Conservation (phyloP, 441 rosid genomes). For the Corymbia citriodora region DNA sequence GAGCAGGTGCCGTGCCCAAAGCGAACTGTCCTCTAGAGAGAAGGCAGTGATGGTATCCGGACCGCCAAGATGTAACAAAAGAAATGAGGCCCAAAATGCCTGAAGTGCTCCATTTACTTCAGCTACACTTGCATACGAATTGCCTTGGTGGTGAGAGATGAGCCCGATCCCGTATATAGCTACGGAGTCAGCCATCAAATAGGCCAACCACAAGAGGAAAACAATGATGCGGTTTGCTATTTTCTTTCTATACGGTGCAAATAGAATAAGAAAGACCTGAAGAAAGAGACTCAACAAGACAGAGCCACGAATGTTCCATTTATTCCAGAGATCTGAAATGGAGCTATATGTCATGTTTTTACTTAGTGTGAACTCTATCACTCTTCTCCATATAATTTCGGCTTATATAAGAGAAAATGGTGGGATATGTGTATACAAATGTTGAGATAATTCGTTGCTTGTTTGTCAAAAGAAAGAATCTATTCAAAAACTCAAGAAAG, state of each 20-base stretch:
- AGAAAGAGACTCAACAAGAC: neutral
- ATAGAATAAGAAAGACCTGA: neutral
- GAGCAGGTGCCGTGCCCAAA: neutral
- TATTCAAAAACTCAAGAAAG: rapidly evolving
- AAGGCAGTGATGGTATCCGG: neutral
- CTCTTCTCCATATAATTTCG: neutral
- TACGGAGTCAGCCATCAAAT: neutral
- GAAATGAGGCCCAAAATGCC: neutral
- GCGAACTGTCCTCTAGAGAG: neutral
- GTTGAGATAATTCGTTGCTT: neutral
- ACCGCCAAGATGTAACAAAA: neutral
- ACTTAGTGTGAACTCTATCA: neutral
- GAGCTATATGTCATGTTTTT: neutral
- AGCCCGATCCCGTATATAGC: neutral
- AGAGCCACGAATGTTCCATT: neutral
- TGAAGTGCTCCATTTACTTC: neutral
- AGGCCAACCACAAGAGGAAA: neutral
- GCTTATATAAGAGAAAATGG: neutral
- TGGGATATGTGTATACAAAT: neutral
- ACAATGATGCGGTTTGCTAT: neutral
- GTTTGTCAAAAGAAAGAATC: rapidly evolving
- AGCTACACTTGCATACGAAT: neutral
- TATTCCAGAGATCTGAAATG: neutral
- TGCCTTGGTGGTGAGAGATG: neutral
- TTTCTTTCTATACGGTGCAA: neutral